Conservation (phyloP, 192 early-diverging fungal species). For the Gamsiella multidivaricata region DNA sequence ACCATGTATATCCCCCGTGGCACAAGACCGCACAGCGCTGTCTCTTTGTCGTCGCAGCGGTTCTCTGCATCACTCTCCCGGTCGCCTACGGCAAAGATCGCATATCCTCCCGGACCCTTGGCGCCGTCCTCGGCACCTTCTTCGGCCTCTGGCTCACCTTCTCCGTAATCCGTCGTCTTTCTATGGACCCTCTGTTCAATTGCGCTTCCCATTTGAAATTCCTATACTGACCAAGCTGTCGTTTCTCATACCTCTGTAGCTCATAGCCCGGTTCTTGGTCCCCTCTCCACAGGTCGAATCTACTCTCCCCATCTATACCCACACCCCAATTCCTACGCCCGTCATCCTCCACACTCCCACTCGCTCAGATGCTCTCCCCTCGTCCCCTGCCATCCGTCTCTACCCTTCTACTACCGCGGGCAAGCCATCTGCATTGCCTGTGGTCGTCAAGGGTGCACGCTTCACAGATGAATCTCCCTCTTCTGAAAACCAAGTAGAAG, state of each 20-base stretch:
- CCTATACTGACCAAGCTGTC: not conserved
- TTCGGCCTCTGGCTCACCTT: conserved; percentile 35
- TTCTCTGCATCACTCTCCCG: conserved; percentile 40
- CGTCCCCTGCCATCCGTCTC: conserved; percentile 29
- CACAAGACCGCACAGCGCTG: conserved; percentile 42
- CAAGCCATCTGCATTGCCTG: not conserved
- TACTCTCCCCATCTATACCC: conserved; percentile 35
- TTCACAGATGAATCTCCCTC: no score
- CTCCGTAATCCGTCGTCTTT: conserved; percentile 8
- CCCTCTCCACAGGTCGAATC: conserved; percentile 39
- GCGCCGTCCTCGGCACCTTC: conserved; percentile 34
- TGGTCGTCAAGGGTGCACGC: conserved; percentile 10
- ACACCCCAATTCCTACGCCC: conserved; percentile 32
- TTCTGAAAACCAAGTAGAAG: no score
- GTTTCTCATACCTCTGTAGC: not conserved
- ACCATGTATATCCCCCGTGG: conserved; percentile 42
- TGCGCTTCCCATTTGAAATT: not conserved
- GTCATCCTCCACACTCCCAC: conserved; percentile 24
- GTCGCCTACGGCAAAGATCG: conserved; percentile 34
- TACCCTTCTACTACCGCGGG: conserved; percentile 15
- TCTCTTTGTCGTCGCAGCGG: conserved; percentile 24
- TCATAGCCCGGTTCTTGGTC: conserved; percentile 29
- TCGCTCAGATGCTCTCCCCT: conserved; percentile 23
- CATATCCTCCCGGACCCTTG: conserved; percentile 29
- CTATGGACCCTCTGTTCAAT: not conserved